These are phyloP conservation scores for Arachnopeziza araneosa DNA, from an alignment of 2,329 filamentous ascomycete genomes.

Conservation along the genomic window DNA sequence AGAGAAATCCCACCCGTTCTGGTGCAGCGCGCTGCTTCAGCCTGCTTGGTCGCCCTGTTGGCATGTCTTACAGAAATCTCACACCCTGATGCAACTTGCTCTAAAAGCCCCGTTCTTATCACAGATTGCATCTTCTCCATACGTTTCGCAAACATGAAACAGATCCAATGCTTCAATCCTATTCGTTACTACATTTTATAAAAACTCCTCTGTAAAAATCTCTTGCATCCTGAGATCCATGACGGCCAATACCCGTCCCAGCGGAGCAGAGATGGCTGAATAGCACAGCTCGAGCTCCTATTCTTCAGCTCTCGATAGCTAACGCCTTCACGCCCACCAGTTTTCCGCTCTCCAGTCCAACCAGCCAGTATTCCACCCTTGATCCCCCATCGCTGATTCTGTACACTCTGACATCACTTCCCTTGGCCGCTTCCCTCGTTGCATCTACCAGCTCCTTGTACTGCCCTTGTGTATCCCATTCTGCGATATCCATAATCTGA, in stretches of 20 bases:
- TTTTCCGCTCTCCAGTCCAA: constrained; percentile 56
- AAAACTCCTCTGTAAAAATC: not conserved
- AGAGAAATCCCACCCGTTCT: not conserved
- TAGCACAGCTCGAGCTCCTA: not conserved
- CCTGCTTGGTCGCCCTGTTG: too few relatives aligned
- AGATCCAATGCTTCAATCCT: not conserved
- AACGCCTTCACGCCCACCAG: constrained; percentile 75
- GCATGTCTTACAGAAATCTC: too few relatives aligned
- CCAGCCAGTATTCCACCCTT: constrained; percentile 73
- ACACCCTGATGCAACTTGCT: not conserved
- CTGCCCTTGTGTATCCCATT: constrained; percentile 68
- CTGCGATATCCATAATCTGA: constrained; percentile 58
- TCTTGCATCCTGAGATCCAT: not conserved
- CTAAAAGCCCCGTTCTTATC: not conserved
- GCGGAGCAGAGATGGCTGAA: not conserved
- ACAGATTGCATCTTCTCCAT: not conserved
- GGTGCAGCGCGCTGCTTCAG: too few relatives aligned
- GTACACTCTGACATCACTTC: constrained; percentile 70
- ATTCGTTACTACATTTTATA: not conserved
- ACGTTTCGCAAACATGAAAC: not conserved
- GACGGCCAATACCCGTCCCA: not conserved
- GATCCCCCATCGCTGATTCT: constrained; percentile 57
- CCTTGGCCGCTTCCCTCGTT: constrained; percentile 54
- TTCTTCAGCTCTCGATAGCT: constrained; percentile 62
- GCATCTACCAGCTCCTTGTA: constrained; percentile 67